Evolutionary conservation across 345 rosid genomes (phyloP).

Genomic region (Boechera divaricarpa): DNA sequence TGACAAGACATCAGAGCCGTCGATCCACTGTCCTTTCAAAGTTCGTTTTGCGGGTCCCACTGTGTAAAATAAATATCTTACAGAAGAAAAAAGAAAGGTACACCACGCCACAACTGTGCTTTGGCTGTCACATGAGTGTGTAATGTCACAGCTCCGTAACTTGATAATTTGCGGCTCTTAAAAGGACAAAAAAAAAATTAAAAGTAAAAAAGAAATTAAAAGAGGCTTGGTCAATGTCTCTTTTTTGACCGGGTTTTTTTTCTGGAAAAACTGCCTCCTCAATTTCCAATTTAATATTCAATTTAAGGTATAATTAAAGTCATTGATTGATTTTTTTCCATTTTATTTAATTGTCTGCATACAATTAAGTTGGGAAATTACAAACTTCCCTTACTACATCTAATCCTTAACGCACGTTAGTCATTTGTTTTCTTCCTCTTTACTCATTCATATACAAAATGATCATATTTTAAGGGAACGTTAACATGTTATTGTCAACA

Average conservation of each 20-base stretch:
- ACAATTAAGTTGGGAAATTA: neutral
- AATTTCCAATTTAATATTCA: slow-evolving; percentile 40
- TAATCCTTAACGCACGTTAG: slow-evolving; percentile 23
- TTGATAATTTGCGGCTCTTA: slow-evolving; percentile 35
- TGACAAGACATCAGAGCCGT: slow-evolving; percentile 46
- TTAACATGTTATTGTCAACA: neutral
- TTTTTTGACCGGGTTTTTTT: slow-evolving; percentile 43
- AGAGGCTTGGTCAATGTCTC: slow-evolving; percentile 40
- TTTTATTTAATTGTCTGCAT: neutral
- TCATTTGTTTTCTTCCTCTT: neutral
- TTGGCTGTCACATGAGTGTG: slow-evolving; percentile 39
- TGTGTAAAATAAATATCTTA: neutral
- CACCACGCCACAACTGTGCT: slow-evolving; percentile 43
- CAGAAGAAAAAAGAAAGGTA: slow-evolving; percentile 31
- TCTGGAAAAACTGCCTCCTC: slow-evolving; percentile 38
- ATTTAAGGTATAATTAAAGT: slow-evolving; percentile 38
- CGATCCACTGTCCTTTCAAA: slow-evolving; percentile 38
- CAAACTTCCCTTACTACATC: neutral
- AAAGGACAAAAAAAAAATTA: neutral
- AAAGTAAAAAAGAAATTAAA: neutral
- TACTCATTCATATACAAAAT: neutral
- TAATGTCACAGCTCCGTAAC: slow-evolving; percentile 36
- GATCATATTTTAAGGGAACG: neutral
- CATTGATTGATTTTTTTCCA: slow-evolving; percentile 14
- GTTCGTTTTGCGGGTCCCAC: slow-evolving; percentile 43